A percentile compares a stretch with the other conserved stretches of the same genome.
Evolutionary conservation across 306 rosid species (phyloP).

Genomic region (Benincasa hispida): DNA sequence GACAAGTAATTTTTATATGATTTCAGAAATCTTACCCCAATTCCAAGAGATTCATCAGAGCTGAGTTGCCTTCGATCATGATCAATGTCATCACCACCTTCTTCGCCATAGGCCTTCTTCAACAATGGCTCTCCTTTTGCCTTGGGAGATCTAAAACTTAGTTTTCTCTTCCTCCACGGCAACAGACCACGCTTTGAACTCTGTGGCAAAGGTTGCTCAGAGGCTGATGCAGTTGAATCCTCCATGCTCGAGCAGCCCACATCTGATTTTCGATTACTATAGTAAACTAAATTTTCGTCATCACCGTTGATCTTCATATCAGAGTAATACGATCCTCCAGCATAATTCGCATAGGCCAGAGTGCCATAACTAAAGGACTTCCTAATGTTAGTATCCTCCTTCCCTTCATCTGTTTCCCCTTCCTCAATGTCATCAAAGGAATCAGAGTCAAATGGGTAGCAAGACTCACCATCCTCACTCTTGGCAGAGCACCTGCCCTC

Average conservation of each 20-base stretch:
- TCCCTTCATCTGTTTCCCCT: constrained; percentile 77
- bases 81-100: constrained; percentile 99
- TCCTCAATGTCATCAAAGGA: constrained; percentile 83
- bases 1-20: neutral
- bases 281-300: constrained; percentile 86
- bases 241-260: constrained; percentile 40
- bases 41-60: constrained; percentile 73
- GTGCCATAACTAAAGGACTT: constrained; percentile 95
- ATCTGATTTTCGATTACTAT: constrained; percentile 69
- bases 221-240: constrained; percentile 40
- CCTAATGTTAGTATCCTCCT: constrained; percentile 66
- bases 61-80: constrained; percentile 93
- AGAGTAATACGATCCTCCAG: constrained; percentile 67
- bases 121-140: constrained; percentile 90
- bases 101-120: constrained; percentile 93
- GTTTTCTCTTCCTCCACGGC: constrained; percentile 98
- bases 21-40: constrained; percentile 38
- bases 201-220: constrained; percentile 42
- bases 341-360: constrained; percentile 73
- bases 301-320: constrained; percentile 36
- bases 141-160: constrained; percentile 95
- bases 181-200: constrained; percentile 79
- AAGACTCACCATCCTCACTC: constrained; percentile 88
- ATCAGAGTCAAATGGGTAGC: constrained; percentile 86
- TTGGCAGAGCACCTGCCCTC: constrained; percentile 73